Evolutionary conservation across 2,329 filamentous ascomycete genomes (phyloP).

Genomic region (Alternaria viburni): DNA sequence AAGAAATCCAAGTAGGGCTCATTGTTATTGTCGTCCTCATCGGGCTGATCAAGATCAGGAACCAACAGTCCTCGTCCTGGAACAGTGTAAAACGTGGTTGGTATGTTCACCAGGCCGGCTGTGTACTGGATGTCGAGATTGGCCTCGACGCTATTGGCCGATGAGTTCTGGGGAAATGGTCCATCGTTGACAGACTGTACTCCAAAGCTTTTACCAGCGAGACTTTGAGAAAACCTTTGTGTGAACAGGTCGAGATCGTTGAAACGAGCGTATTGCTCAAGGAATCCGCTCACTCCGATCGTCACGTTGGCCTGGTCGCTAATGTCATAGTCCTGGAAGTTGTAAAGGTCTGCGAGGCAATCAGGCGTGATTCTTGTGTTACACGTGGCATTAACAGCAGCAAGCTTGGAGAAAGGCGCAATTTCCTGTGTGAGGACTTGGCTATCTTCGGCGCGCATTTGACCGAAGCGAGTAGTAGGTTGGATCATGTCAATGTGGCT

Average conservation of each 20-base stretch:
- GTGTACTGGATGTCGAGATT: constrained; percentile 61
- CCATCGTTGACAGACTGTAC: constrained; percentile 52
- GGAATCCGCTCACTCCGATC: constrained; percentile 55
- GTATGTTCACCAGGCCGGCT: constrained; percentile 50
- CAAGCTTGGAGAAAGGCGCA: constrained; percentile 24
- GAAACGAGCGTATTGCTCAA: constrained; percentile 58
- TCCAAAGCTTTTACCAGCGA: constrained; percentile 53
- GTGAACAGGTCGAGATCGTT: constrained; percentile 54
- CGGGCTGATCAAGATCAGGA: constrained; percentile 57
- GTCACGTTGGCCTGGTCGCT: constrained; percentile 45
- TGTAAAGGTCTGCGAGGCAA: constrained; percentile 57
- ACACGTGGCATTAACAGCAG: constrained; percentile 48
- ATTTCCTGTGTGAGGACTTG: constrained; percentile 41
- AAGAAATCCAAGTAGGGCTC: constrained; percentile 56
- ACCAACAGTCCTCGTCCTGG: constrained; percentile 55
- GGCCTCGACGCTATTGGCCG: constrained; percentile 54
- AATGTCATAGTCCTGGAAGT: constrained; percentile 49
- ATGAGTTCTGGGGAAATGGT: constrained; percentile 45
- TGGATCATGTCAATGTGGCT: constrained; percentile 67
- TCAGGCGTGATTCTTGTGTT: constrained; percentile 53
- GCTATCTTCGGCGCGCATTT: constrained; percentile 53
- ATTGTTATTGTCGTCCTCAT: constrained; percentile 51
- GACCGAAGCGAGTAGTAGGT: constrained; percentile 68
- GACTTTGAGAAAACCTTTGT: constrained; percentile 47
- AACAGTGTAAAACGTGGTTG: constrained; percentile 56